Evolutionary conservation across 345 rosid species (phyloP), one percentile per base, ranked within the genome.

Genomic region (Eucalyptus sp.): DNA sequence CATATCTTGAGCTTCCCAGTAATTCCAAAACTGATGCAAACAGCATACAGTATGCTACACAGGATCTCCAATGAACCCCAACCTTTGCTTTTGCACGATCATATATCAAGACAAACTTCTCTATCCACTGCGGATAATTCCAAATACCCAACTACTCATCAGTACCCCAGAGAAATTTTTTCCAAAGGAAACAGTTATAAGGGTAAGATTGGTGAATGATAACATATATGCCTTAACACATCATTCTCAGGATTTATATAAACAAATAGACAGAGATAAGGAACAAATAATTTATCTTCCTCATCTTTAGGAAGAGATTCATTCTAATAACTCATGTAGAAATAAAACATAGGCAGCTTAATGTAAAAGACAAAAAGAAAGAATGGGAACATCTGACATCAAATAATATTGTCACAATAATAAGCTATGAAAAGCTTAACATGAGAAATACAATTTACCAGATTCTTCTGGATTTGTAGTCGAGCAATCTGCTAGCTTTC

Each of bases 401-500:
- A 24, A 84, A 48, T 51, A 56, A 88, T 54, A 84, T 85, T 56
- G 86, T 88, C 79, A 60, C 79, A 88, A 60, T 56, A 22, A 62
- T 14, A 22, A n/a, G 17, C n/a, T 11, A 31, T 24, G 50, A 37
- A 56, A 29, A 49, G 51, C 54, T 14, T 17, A 29, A 37, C 8
- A 58, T 33, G 51, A 86, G 43, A 15, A 5, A 86, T 49, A 83
- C 52, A 49, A 64, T 76, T 84, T 94, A 98, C 99, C 99, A 91
- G 97, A 94, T 89, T 96, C 99, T 94, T 95, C 98, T 88, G 99
- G 99, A 92, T 94, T 93, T 87, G 97, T 87, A 16, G 98, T 97
- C 44, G 99, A 96, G 90, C 99, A 98, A 92, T 98, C 99, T 91
- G 99, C 96, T 86, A 98, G 92, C 93, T 98, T 98, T 88, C 99